Conservation (phyloP, 1,284 basidiomycete genomes). For the Heterobasidion occidentale region DNA sequence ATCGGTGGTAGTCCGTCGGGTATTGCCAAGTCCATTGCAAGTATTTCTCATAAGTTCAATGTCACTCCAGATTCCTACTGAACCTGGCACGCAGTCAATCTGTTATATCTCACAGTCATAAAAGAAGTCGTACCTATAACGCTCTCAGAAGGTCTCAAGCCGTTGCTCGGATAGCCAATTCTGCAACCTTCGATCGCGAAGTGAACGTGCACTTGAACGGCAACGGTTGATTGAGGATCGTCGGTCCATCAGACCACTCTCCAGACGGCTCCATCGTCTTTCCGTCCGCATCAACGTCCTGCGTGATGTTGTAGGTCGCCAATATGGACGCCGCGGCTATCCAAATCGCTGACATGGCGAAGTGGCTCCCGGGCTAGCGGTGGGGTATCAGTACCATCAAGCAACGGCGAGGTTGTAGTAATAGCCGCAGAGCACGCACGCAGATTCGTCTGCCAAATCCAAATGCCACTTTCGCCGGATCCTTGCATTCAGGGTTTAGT, state of each 20-base stretch:
- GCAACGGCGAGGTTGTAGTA: neutral
- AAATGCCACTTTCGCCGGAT: conserved; percentile 9
- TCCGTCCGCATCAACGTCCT: neutral
- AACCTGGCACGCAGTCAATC: no score
- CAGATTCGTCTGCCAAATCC: conserved; percentile 7
- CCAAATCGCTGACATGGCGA: conserved; percentile 9
- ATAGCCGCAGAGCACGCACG: no score
- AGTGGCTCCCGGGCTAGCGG: conserved; percentile 8
- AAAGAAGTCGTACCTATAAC: no score
- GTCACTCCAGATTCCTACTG: no score
- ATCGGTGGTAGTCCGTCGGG: no score
- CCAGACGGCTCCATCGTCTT: neutral
- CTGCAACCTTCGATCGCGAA: neutral
- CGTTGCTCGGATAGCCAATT: no score
- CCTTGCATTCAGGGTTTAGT: conserved; percentile 5
- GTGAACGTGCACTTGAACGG: neutral
- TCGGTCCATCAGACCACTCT: neutral
- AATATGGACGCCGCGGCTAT: conserved; percentile 1
- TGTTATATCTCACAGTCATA: no score
- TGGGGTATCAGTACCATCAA: neutral
- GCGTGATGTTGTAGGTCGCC: neutral
- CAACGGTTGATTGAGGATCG: neutral
- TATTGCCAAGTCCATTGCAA: no score
- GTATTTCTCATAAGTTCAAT: no score
- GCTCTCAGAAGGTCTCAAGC: no score